Conservation (phyloP, 2,329 filamentous ascomycete species). For the Stenocarpella maydis region DNA sequence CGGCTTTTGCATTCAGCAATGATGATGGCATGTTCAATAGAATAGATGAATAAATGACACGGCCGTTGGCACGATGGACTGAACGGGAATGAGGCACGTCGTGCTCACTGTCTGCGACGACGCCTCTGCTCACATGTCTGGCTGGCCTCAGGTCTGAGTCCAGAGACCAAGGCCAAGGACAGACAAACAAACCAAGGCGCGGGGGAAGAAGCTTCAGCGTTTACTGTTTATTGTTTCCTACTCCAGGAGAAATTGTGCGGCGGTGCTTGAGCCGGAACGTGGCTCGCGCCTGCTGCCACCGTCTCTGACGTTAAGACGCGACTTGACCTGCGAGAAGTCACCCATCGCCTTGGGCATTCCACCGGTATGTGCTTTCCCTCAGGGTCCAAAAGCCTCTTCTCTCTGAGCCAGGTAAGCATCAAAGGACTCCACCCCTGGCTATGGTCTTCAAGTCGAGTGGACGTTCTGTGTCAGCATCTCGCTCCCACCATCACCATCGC, state of each 20-base stretch:
- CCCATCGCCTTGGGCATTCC: neutral
- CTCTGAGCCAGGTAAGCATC: neutral
- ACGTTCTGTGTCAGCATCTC: neutral
- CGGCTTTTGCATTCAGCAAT: neutral
- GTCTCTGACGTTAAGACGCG: neutral
- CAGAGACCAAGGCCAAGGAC: neutral
- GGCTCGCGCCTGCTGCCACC: neutral
- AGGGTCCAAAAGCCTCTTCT: neutral
- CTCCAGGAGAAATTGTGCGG: neutral
- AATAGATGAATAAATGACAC: neutral
- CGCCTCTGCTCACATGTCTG: too few species aligned
- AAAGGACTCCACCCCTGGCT: neutral
- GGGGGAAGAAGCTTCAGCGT: neutral
- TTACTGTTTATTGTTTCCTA: neutral
- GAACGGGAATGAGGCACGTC: too few species aligned
- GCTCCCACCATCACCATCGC: neutral
- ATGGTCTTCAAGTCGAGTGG: neutral
- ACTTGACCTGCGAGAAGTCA: neutral
- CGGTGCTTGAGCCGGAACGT: neutral
- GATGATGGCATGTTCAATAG: neutral
- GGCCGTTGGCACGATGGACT: too few species aligned
- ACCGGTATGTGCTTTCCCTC: neutral
- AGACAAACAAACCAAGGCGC: neutral
- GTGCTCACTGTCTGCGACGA: too few species aligned
- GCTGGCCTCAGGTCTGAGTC: neutral